Evolutionary conservation across 257 asterid species (phyloP).

Genomic region (Nicotiana obtusifolia): DNA sequence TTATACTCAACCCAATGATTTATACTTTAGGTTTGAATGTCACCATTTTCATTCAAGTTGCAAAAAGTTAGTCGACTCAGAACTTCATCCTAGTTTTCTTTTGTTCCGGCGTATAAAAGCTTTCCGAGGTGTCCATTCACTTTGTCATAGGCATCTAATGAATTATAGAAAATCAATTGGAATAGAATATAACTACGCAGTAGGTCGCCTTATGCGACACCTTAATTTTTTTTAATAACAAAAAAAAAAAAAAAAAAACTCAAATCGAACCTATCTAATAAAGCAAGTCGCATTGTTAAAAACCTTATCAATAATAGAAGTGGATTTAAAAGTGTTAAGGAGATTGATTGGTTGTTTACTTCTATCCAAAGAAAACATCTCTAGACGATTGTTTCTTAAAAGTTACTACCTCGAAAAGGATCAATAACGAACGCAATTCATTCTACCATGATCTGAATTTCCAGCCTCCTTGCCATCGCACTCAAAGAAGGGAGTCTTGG

Average conservation of each 20-base stretch:
- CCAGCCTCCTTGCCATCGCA: neutral
- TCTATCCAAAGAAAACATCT: neutral
- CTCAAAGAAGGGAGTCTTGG: too few relatives aligned
- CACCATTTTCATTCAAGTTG: neutral
- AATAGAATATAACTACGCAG: neutral
- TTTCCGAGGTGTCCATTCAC: too few relatives aligned
- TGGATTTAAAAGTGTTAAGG: neutral
- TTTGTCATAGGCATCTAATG: neutral
- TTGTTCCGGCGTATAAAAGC: neutral
- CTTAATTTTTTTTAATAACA: too few relatives aligned
- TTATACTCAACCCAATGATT: too few relatives aligned
- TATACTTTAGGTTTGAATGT: neutral
- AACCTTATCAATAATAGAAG: neutral
- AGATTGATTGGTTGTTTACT: neutral
- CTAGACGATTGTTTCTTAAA: too few relatives aligned
- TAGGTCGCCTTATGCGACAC: too few relatives aligned
- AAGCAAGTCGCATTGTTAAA: too few relatives aligned
- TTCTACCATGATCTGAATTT: neutral
- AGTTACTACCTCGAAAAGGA: too few relatives aligned
- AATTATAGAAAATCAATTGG: neutral
- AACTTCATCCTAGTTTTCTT: neutral
- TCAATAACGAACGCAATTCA: neutral
- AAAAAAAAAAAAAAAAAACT: too few relatives aligned
- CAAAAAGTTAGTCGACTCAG: neutral
- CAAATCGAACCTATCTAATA: too few relatives aligned